Evolutionary conservation across 371 early-diverging fungal genomes (phyloP).

Genomic region (Rhizopus microsporus): DNA sequence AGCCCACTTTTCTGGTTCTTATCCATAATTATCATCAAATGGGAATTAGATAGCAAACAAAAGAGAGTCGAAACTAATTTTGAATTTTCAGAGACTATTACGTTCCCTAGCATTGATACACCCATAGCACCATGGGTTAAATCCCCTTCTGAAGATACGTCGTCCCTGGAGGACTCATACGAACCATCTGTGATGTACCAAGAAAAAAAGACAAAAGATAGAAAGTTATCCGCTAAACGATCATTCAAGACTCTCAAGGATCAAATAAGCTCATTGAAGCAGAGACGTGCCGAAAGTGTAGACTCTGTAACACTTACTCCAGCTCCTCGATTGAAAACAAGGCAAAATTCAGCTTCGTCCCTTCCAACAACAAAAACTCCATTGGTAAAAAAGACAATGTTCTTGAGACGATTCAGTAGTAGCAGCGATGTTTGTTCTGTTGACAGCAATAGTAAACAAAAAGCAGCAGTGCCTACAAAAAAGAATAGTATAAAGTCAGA

Average conservation of each 20-base stretch:
- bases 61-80: neutral
- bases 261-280: slow-evolving; percentile 5
- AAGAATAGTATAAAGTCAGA: neutral
- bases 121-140: neutral
- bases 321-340: neutral
- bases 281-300: neutral
- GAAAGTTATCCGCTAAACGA: neutral
- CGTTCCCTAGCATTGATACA: neutral
- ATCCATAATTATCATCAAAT: slow-evolving; percentile 8
- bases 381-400: neutral
- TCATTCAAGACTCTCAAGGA: neutral
- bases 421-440: neutral
- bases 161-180: neutral
- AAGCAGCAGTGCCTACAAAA: neutral
- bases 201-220: neutral
- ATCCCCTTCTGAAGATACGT: neutral
- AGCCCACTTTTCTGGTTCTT: slow-evolving; percentile 35
- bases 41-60: neutral
- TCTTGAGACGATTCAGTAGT: slow-evolving; percentile 12
- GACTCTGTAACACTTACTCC: neutral
- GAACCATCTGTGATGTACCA: neutral
- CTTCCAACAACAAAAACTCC: neutral
- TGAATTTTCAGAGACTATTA: neutral
- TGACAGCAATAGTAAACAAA: slow-evolving; percentile 5
- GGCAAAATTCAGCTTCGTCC: neutral